Base-by-base conservation (phyloP, 768 basidiomycete species). In the Calocybe gangraenosa region DNA sequence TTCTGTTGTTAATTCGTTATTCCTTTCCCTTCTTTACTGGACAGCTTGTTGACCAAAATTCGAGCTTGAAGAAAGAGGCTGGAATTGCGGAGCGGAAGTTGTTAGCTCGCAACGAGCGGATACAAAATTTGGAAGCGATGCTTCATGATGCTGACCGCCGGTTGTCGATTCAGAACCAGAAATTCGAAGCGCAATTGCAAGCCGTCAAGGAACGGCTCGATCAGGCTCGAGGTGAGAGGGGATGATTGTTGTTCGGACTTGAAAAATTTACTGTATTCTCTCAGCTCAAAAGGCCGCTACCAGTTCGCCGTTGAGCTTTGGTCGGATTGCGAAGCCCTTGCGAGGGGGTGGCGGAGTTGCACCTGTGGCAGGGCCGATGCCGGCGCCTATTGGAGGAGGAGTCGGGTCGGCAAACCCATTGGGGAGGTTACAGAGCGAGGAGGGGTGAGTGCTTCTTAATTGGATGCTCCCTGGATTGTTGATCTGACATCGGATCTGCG, bases 31-130 rank as follows among this genome's bases (percentile, higher is more conserved):
- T 34, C 46, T 49, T 54, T 40, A 37, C 42, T 46, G 37, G 21
- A 46, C 47, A 98, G 93, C 87, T 99, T 51, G 95, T 98, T 43
- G 95, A 99, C 66, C 96, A 99, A 69, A 98, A 98, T 68, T 88
- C 92, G 10, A 80, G 87, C 10, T 71, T 99, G 55, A 98, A 98
- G 79, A 97, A 95, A 69, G 96, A 98, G 66, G 88, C 92, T 23
- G 92, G 91, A 17, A 89, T 95, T 54, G 92, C 95, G 44, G 96
- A 99, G 66, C 87, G 94, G 57, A 97, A 97, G 68, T 70, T 99
- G 20, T 77, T 96, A 55, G 92, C 94, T 30, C 84, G 96, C 46
- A 97, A 97, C 60, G 96, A 98, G 65, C 86, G 96, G 56, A 98
- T 99, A 69, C 88, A 93, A 70, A 95, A 92, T 66, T 76, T 99